Conservation (phyloP, 2,329 filamentous ascomycete species). For the Calcarisporium arbuscula region DNA sequence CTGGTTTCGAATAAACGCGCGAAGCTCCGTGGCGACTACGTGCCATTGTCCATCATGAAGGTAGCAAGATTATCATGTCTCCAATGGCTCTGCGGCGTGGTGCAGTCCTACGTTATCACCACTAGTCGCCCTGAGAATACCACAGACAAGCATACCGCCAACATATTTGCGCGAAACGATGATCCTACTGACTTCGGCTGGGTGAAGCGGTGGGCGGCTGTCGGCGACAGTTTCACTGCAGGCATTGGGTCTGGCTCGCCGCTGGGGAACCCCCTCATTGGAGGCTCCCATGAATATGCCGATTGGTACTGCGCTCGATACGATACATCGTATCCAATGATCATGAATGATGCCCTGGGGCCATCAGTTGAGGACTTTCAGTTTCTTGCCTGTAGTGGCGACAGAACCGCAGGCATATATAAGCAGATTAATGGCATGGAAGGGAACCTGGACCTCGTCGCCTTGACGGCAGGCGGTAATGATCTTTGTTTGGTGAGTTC, state of each 20-base stretch:
- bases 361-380: slow-evolving; percentile 19
- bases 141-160: no score
- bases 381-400: slow-evolving; percentile 22
- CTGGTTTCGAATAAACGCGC: no score
- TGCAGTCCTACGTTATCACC: no score
- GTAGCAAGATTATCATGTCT: no score
- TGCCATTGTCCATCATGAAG: no score
- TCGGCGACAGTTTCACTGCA: slow-evolving; percentile 31
- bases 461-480: slow-evolving; percentile 31
- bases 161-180: no score
- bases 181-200: slow-evolving; percentile 15
- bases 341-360: slow-evolving; percentile 18
- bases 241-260: slow-evolving; percentile 24
- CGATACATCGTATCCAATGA: slow-evolving; percentile 18
- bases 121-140: no score
- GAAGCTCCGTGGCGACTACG: no score
- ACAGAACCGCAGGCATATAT: slow-evolving; percentile 18
- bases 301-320: slow-evolving; percentile 24
- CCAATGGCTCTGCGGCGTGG: no score
- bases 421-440: slow-evolving; percentile 19
- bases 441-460: slow-evolving; percentile 24
- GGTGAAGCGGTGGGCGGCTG: slow-evolving; percentile 25
- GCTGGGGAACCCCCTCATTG: no score
- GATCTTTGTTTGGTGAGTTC: slow-evolving; percentile 25
- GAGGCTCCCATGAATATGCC: no score